Percentiles rank a stretch among this genome's conserved stretches.
Evolutionary conservation across 257 asterid species (phyloP).

Genomic region (Solanum etuberosum): DNA sequence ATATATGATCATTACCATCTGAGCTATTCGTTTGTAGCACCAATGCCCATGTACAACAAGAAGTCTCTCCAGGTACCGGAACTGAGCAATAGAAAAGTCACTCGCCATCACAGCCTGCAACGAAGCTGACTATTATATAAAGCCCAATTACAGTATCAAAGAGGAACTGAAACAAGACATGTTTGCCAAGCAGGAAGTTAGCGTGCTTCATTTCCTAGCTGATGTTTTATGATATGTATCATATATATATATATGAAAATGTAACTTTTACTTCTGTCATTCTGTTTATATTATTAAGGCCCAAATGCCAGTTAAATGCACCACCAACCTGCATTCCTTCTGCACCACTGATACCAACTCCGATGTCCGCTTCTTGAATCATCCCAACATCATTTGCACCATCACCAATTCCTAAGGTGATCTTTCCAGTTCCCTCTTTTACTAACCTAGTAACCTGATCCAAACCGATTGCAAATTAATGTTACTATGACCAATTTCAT

Average conservation of each 20-base stretch:
- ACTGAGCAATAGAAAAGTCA: conserved; percentile 94
- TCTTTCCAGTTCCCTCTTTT: conserved; percentile 92
- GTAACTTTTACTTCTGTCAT: background rate
- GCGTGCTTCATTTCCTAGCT: background rate
- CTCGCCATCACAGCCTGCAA: conserved; percentile 99
- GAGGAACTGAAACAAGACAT: background rate
- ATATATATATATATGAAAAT: no score
- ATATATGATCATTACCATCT: conserved; percentile 56
- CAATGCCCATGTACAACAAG: conserved; percentile 96
- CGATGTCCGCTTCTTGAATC: conserved; percentile 99
- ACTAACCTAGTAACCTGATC: conserved; percentile 87
- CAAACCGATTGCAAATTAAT: background rate
- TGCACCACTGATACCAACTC: conserved; percentile 98
- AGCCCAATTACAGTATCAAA: conserved; percentile 7
- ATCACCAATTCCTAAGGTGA: conserved; percentile 93
- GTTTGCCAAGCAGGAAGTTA: background rate
- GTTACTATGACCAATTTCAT: background rate
- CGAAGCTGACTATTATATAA: conserved; percentile 20
- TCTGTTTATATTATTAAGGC: background rate
- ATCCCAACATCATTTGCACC: conserved; percentile 99
- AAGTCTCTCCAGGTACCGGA: conserved; percentile 94
- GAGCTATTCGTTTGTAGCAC: conserved; percentile 98
- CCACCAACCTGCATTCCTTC: conserved; percentile 99
- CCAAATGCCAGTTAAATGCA: conserved; percentile 3
- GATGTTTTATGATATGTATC: background rate